Base-by-base conservation (phyloP, 164 flowering plant genomes). In the Brasenia schreberi region DNA sequence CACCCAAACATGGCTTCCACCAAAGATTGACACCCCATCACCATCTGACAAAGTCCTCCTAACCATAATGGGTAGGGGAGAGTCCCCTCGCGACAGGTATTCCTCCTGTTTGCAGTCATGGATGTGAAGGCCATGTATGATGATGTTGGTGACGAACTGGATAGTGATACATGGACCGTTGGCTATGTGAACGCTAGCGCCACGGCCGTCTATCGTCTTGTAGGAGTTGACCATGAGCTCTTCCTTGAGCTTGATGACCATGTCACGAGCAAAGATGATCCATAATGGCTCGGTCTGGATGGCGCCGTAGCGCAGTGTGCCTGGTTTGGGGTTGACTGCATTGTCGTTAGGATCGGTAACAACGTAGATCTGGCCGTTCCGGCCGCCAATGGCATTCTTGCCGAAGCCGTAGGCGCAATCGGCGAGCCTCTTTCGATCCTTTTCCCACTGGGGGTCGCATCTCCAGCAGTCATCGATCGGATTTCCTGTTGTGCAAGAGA, bases 131-230 rank as follows among this genome's bases (percentile, higher is more conserved):
- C 80, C 76, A 67, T 74, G 80, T 43, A 77, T 74, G 9, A 77
- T 77, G n/a, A 77, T 63, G 64, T 77, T 65, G 64, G 64, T 67
- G 56, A 77, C 80, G 5, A 49, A 69, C 58, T 75, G 76, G n/a
- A 77, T 39, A 1, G 74, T 72, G 61, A 77, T 75, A 68, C 80
- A 74, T 5, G 80, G 74, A 14, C 80, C 80, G 63, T 75, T 43
- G 1, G 80, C 76, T 7, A 77, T 75, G 56, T 72, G 72, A 44
- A 77, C 80, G 43, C 70, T 74, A 0, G 67, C 77, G 5, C 80
- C 80, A 45, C 80, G 63, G 33, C 80, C 80, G 45, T 77, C 80
- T 12, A 77, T 75, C 39, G 78, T 77, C 72, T 72, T 77, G 70
- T 61, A 70, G 44, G 73, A 73, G 66, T 71, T 77, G 62, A 77